Conservation (phyloP, 176 grass and related monocot species). For the Ananas comosus region DNA sequence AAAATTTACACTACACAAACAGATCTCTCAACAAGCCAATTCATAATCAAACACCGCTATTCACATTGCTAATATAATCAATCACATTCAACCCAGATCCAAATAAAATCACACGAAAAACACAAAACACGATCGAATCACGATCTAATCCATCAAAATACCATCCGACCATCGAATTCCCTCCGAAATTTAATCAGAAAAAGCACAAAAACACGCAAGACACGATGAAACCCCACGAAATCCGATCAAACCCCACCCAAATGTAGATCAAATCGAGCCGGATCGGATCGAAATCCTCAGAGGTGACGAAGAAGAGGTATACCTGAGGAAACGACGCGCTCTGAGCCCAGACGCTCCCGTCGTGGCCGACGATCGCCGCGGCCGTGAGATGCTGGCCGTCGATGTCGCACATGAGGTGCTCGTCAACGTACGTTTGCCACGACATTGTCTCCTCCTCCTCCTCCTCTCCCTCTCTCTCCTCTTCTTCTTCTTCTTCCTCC, state of each 20-base stretch:
- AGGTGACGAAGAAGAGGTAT: not conserved
- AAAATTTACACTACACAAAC: not conserved
- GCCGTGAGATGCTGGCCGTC: slow-evolving; percentile 52
- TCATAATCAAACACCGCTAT: not conserved
- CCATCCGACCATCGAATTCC: too few relatives aligned
- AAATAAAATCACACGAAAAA: not conserved
- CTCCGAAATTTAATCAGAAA: not conserved
- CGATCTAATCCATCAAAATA: not conserved
- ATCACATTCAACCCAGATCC: not conserved
- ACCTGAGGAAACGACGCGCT: slow-evolving; percentile 53
- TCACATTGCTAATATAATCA: not conserved
- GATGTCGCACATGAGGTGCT: slow-evolving; percentile 64
- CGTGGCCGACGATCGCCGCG: slow-evolving; percentile 56
- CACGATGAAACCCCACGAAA: not conserved
- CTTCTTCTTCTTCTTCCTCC: not conserved
- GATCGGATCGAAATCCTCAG: not conserved
- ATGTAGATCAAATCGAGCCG: not conserved
- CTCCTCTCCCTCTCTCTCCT: not conserved
- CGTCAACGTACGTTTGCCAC: slow-evolving; percentile 70
- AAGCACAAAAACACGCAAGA: not conserved
- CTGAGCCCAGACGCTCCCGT: slow-evolving; percentile 43
- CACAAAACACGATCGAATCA: not conserved
- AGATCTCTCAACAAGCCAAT: not conserved
- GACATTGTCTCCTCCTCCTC: slow-evolving; percentile 32
- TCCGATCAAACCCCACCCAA: not conserved